These are phyloP conservation scores for Stachybotrys chartarum DNA, from an alignment of 2,329 filamentous ascomycete genomes.

Conservation along the genomic window DNA sequence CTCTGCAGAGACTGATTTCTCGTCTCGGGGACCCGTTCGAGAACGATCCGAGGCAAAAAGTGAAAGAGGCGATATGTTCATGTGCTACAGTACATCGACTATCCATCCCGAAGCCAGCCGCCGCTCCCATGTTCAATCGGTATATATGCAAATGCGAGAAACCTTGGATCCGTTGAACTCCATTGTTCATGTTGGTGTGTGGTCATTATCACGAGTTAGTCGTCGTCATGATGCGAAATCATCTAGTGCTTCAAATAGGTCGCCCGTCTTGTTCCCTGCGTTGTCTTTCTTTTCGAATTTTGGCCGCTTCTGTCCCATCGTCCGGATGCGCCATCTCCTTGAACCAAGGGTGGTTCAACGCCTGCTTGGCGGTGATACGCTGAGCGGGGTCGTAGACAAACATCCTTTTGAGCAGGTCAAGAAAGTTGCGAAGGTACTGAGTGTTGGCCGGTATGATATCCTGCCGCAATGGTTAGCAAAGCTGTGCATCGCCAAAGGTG, in stretches of 20 bases:
- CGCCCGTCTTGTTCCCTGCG: slow-evolving; percentile 30
- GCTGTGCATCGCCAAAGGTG: not conserved
- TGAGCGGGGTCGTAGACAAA: slow-evolving; percentile 61
- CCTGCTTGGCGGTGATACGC: slow-evolving; percentile 60
- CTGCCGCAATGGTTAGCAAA: slow-evolving; percentile 24
- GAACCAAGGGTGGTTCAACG: slow-evolving; percentile 62
- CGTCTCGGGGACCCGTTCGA: too few relatives aligned
- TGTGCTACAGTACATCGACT: not conserved
- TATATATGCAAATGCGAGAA: not conserved
- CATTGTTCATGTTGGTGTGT: not conserved
- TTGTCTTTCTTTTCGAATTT: slow-evolving; percentile 50
- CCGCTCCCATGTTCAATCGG: not conserved
- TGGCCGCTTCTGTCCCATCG: slow-evolving; percentile 61
- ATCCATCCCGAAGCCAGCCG: not conserved
- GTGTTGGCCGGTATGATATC: slow-evolving; percentile 57
- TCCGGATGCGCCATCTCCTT: slow-evolving; percentile 55
- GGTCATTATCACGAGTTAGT: slow-evolving; percentile 6
- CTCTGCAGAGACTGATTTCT: too few relatives aligned
- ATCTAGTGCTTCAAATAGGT: slow-evolving; percentile 14
- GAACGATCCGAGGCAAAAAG: not conserved
- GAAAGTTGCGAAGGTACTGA: slow-evolving; percentile 53
- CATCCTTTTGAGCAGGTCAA: slow-evolving; percentile 58
- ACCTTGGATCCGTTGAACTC: not conserved
- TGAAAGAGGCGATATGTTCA: not conserved
- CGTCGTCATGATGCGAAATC: slow-evolving; percentile 11